phyloP scores from a whole-genome alignment of 257 asterid genomes.

The Solanum virginianum region DNA sequence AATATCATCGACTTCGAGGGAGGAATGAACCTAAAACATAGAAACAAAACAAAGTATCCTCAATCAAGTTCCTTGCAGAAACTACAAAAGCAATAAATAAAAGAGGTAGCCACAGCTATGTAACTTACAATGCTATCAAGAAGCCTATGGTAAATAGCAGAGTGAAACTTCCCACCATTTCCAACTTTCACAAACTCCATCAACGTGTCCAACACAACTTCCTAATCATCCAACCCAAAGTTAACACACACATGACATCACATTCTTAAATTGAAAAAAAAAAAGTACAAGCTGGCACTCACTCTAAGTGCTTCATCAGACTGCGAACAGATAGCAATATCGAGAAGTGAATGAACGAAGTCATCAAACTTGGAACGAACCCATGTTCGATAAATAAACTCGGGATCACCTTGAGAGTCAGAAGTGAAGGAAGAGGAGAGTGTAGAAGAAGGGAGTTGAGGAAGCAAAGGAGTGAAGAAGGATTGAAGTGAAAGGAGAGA shows the following conservation, averaged over 20 bases:
- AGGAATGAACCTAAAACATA: constrained; percentile 44
- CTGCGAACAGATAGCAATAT: neutral
- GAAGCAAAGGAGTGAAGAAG: constrained; percentile 68
- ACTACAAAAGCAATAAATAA: neutral
- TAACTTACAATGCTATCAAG: constrained; percentile 47
- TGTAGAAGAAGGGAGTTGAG: constrained; percentile 28
- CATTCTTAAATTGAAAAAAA: neutral
- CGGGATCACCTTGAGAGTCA: neutral
- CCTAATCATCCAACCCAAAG: constrained; percentile 21
- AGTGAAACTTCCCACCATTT: constrained; percentile 68
- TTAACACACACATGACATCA: neutral
- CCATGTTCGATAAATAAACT: constrained; percentile 5
- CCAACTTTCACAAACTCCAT: constrained; percentile 91
- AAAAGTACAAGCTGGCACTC: neutral
- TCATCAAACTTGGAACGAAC: constrained; percentile 9
- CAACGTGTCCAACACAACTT: constrained; percentile 58
- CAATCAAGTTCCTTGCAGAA: neutral
- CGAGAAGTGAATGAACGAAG: constrained; percentile 1
- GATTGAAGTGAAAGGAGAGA: constrained; percentile 74
- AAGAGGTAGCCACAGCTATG: neutral
- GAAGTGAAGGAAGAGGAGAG: neutral
- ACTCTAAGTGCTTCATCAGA: neutral
- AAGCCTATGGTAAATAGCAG: constrained; percentile 64
- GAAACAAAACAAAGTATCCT: neutral
- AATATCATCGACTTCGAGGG: constrained; percentile 33